Evolutionary conservation across 176 grass and related monocot genomes (phyloP).

Genomic region (Chrysopogon serrulatus): DNA sequence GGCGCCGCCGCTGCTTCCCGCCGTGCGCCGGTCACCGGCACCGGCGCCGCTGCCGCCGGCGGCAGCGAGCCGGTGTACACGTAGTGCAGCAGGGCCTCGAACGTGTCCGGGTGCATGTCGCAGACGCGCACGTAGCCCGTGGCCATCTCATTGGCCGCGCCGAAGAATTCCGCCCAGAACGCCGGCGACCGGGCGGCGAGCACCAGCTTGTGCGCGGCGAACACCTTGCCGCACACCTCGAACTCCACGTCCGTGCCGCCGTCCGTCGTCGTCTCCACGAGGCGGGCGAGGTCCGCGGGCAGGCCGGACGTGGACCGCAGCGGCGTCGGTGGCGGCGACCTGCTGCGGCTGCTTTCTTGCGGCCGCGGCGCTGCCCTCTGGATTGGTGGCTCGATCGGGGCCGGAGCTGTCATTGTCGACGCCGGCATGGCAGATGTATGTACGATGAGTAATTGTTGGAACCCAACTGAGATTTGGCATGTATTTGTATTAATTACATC

Average conservation of each 20-base stretch:
- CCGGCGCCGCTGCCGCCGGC: too few relatives aligned
- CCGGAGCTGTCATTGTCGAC: too few relatives aligned
- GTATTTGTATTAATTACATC: too few relatives aligned
- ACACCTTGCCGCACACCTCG: slow-evolving; percentile 1
- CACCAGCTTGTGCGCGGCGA: background rate
- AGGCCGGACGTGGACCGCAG: too few relatives aligned
- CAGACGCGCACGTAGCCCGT: background rate
- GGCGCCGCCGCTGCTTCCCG: background rate
- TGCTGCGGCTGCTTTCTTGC: too few relatives aligned
- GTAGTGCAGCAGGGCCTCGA: background rate
- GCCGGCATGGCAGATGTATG: too few relatives aligned
- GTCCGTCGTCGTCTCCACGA: background rate
- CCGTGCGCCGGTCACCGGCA: too few relatives aligned
- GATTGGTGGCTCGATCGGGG: too few relatives aligned
- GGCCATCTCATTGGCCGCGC: background rate
- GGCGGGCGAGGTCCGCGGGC: background rate
- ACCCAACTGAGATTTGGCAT: too few relatives aligned
- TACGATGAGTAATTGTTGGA: too few relatives aligned
- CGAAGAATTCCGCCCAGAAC: background rate
- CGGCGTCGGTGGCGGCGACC: too few relatives aligned
- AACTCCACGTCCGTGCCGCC: background rate
- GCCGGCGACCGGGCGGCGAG: background rate
- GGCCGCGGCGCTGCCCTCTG: too few relatives aligned
- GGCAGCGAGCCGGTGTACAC: background rate
- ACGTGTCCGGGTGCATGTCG: background rate